Conservation (phyloP, 495 filamentous ascomycete species). For the Platismatia glauca region DNA sequence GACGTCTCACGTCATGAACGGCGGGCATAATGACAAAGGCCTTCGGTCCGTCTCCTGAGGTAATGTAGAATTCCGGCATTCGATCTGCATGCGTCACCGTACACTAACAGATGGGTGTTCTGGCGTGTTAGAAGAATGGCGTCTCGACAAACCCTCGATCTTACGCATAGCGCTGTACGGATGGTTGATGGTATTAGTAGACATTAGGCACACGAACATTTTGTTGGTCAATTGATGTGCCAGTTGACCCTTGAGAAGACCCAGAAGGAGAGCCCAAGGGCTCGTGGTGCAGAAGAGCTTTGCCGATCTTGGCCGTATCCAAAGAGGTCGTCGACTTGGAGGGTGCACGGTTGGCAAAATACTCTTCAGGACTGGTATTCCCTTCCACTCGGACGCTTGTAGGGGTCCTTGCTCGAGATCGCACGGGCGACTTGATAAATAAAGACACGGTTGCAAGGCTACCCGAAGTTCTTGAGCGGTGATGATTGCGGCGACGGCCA, state of each 20-base stretch:
- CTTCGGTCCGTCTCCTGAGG: not conserved
- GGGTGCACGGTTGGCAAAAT: conserved; percentile 9
- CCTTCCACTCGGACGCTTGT: not conserved
- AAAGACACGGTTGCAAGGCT: conserved; percentile 11
- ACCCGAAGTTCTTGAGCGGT: conserved; percentile 22
- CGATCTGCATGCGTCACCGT: not conserved
- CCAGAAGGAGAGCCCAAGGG: conserved; percentile 13
- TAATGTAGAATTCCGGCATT: not conserved
- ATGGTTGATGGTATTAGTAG: not conserved
- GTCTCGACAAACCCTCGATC: not conserved
- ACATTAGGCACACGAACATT: not conserved
- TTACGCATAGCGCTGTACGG: not conserved
- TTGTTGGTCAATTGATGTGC: not conserved
- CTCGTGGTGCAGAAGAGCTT: conserved; percentile 14
- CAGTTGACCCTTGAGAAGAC: conserved; percentile 15
- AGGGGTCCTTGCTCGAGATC: conserved; percentile 13
- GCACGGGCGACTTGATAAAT: conserved; percentile 7
- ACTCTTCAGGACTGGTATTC: conserved; percentile 18
- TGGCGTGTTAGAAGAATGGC: not conserved
- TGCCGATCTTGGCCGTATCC: conserved; percentile 21
- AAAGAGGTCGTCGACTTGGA: conserved; percentile 20
- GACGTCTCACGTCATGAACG: conserved; percentile 49
- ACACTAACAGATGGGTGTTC: not conserved
- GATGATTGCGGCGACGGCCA: conserved; percentile 18
- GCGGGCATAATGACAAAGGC: conserved; percentile 12